These are phyloP conservation scores for Auxenochlorella pyrenoidosa DNA, from an alignment of 139 green algal species.

Conservation along the genomic window DNA sequence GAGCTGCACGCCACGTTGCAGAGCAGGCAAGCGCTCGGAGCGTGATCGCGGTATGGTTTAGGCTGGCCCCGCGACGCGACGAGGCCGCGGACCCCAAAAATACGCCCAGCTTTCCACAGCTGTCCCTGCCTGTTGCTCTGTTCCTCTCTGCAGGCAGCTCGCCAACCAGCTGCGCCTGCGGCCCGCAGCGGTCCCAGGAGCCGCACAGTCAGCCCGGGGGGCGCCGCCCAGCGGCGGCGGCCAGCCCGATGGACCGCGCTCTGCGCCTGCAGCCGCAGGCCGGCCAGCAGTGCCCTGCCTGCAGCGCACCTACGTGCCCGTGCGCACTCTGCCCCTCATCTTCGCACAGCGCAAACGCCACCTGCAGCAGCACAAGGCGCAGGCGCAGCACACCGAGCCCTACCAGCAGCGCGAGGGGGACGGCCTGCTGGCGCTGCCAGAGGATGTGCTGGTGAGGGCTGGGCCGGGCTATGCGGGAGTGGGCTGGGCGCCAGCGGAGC, in stretches of 20 bases:
- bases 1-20: slow-evolving; percentile 15
- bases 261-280: background rate
- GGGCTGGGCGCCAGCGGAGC: background rate
- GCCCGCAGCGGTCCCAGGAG: background rate
- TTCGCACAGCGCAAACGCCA: slow-evolving; percentile 46
- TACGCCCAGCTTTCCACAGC: background rate
- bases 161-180: slow-evolving; percentile 39
- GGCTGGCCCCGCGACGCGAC: background rate
- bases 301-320: slow-evolving; percentile 27
- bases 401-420: slow-evolving; percentile 34
- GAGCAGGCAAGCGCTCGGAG: background rate
- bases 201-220: background rate
- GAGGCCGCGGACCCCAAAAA: background rate
- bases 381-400: slow-evolving; percentile 16
- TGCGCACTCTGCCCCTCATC: slow-evolving; percentile 39
- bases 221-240: background rate
- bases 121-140: background rate
- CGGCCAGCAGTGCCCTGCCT: background rate
- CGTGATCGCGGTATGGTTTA: background rate
- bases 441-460: slow-evolving; percentile 55
- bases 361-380: slow-evolving; percentile 32
- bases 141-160: slow-evolving; percentile 21
- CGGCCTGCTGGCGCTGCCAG: slow-evolving; percentile 51
- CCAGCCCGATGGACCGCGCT: background rate
- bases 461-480: background rate